Conservation (phyloP, 805 yeast species). For the Kazachstania bromeliacearum region DNA sequence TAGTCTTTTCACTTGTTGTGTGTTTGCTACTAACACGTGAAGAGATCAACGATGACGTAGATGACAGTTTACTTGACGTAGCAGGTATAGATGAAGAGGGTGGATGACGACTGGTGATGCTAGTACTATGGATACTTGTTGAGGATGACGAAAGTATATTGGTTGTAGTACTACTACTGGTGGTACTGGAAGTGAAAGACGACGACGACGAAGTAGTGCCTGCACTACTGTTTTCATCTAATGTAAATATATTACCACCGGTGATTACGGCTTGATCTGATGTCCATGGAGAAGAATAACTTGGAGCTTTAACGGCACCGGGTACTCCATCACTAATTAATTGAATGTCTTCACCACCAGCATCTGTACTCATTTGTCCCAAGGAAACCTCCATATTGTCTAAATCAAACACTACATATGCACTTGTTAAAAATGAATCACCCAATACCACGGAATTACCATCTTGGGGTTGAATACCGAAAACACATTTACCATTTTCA, state of each 20-base stretch:
- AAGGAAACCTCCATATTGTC: slow-evolving; percentile 48
- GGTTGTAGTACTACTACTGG: not conserved
- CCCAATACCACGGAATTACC: slow-evolving; percentile 37
- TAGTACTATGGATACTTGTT: too few species aligned
- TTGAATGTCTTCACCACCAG: slow-evolving; percentile 16
- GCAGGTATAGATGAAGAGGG: too few species aligned
- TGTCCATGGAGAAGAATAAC: slow-evolving; percentile 40
- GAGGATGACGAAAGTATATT: not conserved
- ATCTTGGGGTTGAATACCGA: slow-evolving; percentile 32
- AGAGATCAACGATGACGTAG: too few species aligned
- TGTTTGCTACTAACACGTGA: too few species aligned
- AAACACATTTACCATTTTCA: slow-evolving; percentile 30
- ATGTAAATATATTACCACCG: slow-evolving; percentile 26
- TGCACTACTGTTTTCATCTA: not conserved
- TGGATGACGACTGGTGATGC: too few species aligned
- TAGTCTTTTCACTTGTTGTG: too few species aligned
- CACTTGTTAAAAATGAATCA: slow-evolving; percentile 46
- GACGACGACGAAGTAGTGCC: slow-evolving; percentile 11
- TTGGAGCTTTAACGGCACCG: slow-evolving; percentile 39
- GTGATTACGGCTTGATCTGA: slow-evolving; percentile 15
- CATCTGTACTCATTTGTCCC: slow-evolving; percentile 36
- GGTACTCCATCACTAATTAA: slow-evolving; percentile 32
- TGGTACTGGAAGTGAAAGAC: not conserved
- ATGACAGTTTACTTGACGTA: too few species aligned
- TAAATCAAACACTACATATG: slow-evolving; percentile 56